Conservation (phyloP, 306 rosid species). For the Cucumis melo region DNA sequence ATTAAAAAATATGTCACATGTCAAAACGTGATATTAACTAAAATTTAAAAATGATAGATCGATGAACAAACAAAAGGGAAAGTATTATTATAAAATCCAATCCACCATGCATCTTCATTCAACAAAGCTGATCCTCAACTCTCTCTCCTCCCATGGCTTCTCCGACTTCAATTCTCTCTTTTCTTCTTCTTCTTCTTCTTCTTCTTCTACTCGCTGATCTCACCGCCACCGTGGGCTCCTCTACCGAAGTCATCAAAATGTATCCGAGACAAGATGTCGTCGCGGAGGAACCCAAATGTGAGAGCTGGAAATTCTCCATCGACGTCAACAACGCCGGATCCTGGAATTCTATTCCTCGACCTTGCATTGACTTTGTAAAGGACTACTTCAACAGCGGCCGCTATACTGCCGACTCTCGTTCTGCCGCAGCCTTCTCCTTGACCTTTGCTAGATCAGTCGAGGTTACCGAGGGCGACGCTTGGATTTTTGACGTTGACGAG, state of each 20-base stretch:
- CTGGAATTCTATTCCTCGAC: constrained; percentile 37
- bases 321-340: constrained; percentile 63
- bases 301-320: constrained; percentile 69
- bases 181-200: not conserved
- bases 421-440: constrained; percentile 19
- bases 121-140: not conserved
- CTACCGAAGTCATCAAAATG: constrained; percentile 8
- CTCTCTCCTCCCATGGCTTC: not conserved
- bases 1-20: too few species aligned
- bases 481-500: constrained; percentile 92
- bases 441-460: constrained; percentile 23
- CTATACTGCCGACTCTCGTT: constrained; percentile 30
- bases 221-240: not conserved
- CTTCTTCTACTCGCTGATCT: not conserved
- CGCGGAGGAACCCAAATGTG: constrained; percentile 5
- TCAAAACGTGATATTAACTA: too few species aligned
- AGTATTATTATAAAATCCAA: not conserved
- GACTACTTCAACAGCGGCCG: constrained; percentile 44
- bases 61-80: not conserved
- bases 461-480: constrained; percentile 37
- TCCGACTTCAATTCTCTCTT: not conserved
- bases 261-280: constrained; percentile 15
- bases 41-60: too few species aligned
- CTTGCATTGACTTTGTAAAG: constrained; percentile 33
- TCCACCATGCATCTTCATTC: not conserved